Conservation (phyloP, 805 yeast species). For the Candida mattraensis region DNA sequence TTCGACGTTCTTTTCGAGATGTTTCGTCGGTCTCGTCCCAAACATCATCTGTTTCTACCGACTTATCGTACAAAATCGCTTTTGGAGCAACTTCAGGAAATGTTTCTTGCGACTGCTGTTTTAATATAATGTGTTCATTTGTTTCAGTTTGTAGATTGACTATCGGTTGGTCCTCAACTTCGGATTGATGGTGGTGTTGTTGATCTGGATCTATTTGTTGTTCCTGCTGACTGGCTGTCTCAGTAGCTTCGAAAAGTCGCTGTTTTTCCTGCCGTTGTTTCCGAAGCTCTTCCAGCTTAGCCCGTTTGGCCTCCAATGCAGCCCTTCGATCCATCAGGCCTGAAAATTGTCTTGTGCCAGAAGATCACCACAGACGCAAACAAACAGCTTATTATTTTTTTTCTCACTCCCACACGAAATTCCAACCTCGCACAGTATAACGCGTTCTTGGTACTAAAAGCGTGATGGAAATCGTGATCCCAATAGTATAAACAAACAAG, state of each 20-base stretch:
- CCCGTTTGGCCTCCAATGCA: slow-evolving; percentile 49
- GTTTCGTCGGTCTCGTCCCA: slow-evolving; percentile 10
- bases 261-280: slow-evolving; percentile 41
- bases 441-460: background rate
- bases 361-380: too few species aligned
- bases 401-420: background rate
- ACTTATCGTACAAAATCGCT: slow-evolving; percentile 19
- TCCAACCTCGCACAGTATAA: too few species aligned
- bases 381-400: slow-evolving; percentile 2
- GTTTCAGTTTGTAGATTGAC: too few species aligned
- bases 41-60: slow-evolving; percentile 20
- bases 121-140: too few species aligned
- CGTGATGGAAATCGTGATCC: background rate
- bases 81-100: background rate
- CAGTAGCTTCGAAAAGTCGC: too few species aligned
- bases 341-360: background rate
- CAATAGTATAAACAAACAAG: background rate
- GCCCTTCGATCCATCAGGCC: slow-evolving; percentile 28
- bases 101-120: too few species aligned
- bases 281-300: slow-evolving; percentile 51
- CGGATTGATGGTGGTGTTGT: too few species aligned
- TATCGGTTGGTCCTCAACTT: too few species aligned
- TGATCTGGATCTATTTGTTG: background rate
- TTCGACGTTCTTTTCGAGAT: slow-evolving; percentile 2
- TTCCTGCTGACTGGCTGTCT: slow-evolving; percentile 1